Base-by-base conservation (phyloP, 202 grass and related monocot genomes). In the Thinopyrum obtusiflorum region DNA sequence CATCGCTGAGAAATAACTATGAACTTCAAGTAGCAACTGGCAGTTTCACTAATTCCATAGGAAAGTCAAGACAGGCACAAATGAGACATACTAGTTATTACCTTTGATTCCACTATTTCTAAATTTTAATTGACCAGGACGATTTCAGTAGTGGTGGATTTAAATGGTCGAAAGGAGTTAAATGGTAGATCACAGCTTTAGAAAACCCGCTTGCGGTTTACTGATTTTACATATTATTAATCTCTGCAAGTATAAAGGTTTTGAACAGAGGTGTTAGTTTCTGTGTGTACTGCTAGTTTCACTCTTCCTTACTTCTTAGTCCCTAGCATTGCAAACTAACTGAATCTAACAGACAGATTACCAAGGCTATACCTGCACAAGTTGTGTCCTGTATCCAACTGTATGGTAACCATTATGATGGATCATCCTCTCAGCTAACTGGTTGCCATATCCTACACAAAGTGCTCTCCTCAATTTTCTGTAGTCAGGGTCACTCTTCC, bases 361-460 rank as follows among this genome's bases (percentile, higher is more conserved):
- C 23, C 0, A 36, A 68, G 33, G 80, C 14, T 25, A 82, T 84
- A 98, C 95, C 95, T 98, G 95, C 68, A 95, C 91, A 80, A 98
- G 95, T 80, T 98, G 95, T 28, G 84, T 82, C 72, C 89, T 93
- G 84, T 95, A 98, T 49, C 95, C 95, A 98, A 98, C 83, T 11
- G 93, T 98, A 93, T 83, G 95, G 66, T 93, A 98, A 61, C 95
- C 95, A 89, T 98, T 98, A 75, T 98, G 95, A 93, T 93, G 93
- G 13, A 95, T 65, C 95, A 95, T 98, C 76, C 88, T 92, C 79
- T 98, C 95, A 82, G 89, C 93, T 47, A 98, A 77, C 83, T 98
- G 95, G 85, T 98, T 95, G 68, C 95, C 93, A 86, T 98, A 98
- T 44, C 95, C 95, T 39, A 87, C 66, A 55, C 93, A 98, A 15